A percentile compares a stretch with the other conserved stretches of the same genome.
Conservation (phyloP, 257 asterid genomes). For the Paulownia fortunei region DNA sequence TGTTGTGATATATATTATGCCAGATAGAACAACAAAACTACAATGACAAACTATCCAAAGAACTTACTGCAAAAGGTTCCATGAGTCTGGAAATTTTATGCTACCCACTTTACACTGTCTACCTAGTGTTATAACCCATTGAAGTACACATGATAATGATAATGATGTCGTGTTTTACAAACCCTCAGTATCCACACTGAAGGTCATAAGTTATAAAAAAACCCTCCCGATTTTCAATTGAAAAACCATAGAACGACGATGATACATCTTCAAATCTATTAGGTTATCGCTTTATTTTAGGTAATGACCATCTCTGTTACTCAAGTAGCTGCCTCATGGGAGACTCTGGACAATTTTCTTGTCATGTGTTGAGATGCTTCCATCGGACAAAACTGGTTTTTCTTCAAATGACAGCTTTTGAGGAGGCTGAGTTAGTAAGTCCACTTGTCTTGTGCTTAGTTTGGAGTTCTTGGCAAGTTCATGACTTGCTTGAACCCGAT, state of each 20-base stretch:
- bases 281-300: not conserved
- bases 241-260: not conserved
- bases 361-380: slow-evolving; percentile 7
- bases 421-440: slow-evolving; percentile 20
- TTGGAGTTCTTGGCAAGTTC: no score
- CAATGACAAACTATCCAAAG: not conserved
- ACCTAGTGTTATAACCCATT: no score
- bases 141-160: no score
- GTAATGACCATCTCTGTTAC: not conserved
- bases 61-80: not conserved
- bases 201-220: no score
- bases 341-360: no score
- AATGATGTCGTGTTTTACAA: no score
- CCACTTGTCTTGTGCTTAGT: slow-evolving; percentile 30
- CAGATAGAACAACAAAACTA: no score
- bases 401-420: slow-evolving; percentile 22
- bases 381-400: slow-evolving; percentile 24
- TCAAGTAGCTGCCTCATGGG: no score
- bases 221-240: not conserved
- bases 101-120: no score
- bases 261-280: not conserved
- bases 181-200: no score
- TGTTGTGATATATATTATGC: no score
- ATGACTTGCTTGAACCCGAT: no score
- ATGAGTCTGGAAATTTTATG: not conserved